Evolutionary conservation across 1,284 basidiomycete genomes (phyloP).

Genomic region (Moesziomyces antarcticus): DNA sequence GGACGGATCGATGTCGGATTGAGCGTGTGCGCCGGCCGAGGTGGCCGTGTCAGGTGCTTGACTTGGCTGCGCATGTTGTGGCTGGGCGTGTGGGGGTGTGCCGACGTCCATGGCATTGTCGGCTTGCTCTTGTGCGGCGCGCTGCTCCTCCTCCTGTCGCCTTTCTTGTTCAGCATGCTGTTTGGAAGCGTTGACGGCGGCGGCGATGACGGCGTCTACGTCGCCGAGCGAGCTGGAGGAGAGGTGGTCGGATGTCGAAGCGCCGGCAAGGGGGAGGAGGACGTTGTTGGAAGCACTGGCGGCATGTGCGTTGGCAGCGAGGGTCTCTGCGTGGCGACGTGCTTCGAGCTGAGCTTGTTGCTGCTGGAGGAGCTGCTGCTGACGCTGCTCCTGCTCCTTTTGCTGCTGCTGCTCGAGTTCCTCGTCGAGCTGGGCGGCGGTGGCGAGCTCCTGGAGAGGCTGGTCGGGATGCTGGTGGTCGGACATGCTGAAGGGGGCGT

Average conservation of each 20-base stretch:
- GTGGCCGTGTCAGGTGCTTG: conserved; percentile 1
- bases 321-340: conserved; percentile 23
- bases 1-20: conserved; percentile 38
- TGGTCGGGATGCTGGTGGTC: conserved; percentile 44
- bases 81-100: conserved; percentile 10
- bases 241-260: conserved; percentile 16
- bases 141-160: conserved; percentile 27
- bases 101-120: conserved; percentile 28
- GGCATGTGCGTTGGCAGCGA: conserved; percentile 9
- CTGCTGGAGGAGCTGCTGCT: conserved; percentile 40
- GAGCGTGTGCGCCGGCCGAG: conserved; percentile 5
- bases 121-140: conserved; percentile 13
- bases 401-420: conserved; percentile 45
- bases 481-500: conserved; percentile 20
- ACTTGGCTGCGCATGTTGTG: conserved; percentile 1
- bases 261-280: conserved; percentile 8
- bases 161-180: conserved; percentile 39
- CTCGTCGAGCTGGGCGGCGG: conserved; percentile 48
- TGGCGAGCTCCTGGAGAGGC: conserved; percentile 51
- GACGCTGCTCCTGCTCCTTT: conserved; percentile 39
- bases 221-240: conserved; percentile 38
- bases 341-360: conserved; percentile 32
- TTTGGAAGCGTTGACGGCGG: conserved; percentile 43
- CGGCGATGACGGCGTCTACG: conserved; percentile 42
- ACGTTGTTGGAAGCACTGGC: too few relatives aligned